A percentile compares a stretch with the other conserved stretches of the same genome.
phyloP scores from a whole-genome alignment of 2,329 filamentous ascomycete genomes.

The Cercospora sojina region DNA sequence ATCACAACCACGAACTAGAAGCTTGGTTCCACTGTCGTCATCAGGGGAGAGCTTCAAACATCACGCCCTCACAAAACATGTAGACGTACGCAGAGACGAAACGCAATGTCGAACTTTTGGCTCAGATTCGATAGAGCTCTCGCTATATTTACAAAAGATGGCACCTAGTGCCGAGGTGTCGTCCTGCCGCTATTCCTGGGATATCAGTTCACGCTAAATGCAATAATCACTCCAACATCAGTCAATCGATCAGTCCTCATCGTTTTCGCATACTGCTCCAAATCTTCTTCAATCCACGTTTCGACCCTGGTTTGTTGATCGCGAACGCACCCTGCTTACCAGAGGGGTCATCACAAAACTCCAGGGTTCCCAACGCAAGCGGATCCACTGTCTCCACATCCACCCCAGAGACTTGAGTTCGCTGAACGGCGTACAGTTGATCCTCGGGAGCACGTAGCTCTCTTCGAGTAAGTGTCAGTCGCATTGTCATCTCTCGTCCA shows the following conservation, averaged over 20 bases:
- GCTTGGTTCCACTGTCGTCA: not conserved
- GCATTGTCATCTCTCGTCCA: slow-evolving; percentile 83
- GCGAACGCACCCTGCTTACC: slow-evolving; percentile 48
- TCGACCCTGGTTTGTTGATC: slow-evolving; percentile 24
- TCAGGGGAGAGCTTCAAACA: not conserved
- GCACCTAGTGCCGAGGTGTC: not conserved
- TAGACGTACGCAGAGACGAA: not conserved
- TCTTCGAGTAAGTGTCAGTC: slow-evolving; percentile 90
- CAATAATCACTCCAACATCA: not conserved
- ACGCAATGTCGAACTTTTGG: not conserved
- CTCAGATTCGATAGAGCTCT: not conserved
- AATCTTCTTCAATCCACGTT: slow-evolving; percentile 30
- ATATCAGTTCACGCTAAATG: slow-evolving; percentile 2
- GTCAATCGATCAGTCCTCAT: slow-evolving; percentile 6
- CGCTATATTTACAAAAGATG: not conserved
- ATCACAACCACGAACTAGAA: not conserved
- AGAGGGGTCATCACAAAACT: slow-evolving; percentile 40
- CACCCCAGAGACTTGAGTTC: slow-evolving; percentile 25
- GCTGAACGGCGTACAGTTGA: slow-evolving; percentile 60
- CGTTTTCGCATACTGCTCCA: slow-evolving; percentile 30
- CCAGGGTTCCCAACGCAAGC: slow-evolving; percentile 55
- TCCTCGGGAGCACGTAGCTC: slow-evolving; percentile 77
- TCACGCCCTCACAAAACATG: not conserved
- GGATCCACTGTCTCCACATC: slow-evolving; percentile 47
- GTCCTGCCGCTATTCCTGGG: not conserved